Percentiles rank a stretch among this genome's conserved stretches.
These are phyloP conservation scores for Primulina eburnea DNA, from an alignment of 257 asterid species.

Conservation along the genomic window DNA sequence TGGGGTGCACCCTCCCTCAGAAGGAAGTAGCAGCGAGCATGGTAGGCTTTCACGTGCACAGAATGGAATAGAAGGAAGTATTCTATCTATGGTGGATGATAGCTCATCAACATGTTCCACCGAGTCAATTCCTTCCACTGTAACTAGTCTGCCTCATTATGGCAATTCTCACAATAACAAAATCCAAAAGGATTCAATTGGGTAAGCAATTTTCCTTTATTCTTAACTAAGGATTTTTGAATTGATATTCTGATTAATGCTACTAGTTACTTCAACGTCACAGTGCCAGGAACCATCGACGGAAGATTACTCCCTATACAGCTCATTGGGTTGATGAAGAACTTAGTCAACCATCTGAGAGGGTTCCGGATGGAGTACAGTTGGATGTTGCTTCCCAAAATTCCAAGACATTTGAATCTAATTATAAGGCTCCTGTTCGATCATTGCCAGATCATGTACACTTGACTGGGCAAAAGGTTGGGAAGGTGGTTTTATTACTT, in stretches of 20 bases:
- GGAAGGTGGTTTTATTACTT: conserved; percentile 36
- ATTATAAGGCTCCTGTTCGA: conserved; percentile 28
- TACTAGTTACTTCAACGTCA: conserved; percentile 16
- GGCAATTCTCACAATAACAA: conserved; percentile 36
- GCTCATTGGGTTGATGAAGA: conserved; percentile 49
- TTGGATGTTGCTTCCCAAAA: conserved; percentile 33
- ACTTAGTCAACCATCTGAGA: conserved; percentile 40
- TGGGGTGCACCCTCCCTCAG: conserved; percentile 58
- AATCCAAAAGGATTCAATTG: conserved; percentile 52
- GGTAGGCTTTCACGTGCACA: conserved; percentile 49
- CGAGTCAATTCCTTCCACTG: conserved; percentile 70
- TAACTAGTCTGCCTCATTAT: conserved; percentile 38
- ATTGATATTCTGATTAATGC: conserved; percentile 10
- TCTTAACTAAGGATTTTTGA: background rate
- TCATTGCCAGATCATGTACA: conserved; percentile 38
- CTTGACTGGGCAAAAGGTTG: conserved; percentile 21
- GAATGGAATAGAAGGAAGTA: conserved; percentile 55
- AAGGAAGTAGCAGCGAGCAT: conserved; percentile 43
- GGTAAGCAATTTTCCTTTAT: conserved; percentile 34
- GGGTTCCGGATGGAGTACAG: conserved; percentile 32
- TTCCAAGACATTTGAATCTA: conserved; percentile 33
- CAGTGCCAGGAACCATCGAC: conserved; percentile 57
- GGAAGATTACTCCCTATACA: conserved; percentile 38
- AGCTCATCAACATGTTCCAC: conserved; percentile 92
- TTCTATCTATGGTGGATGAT: conserved; percentile 62